Base-by-base conservation (phyloP, 345 rosid genomes). In the Jatropha curcas region DNA sequence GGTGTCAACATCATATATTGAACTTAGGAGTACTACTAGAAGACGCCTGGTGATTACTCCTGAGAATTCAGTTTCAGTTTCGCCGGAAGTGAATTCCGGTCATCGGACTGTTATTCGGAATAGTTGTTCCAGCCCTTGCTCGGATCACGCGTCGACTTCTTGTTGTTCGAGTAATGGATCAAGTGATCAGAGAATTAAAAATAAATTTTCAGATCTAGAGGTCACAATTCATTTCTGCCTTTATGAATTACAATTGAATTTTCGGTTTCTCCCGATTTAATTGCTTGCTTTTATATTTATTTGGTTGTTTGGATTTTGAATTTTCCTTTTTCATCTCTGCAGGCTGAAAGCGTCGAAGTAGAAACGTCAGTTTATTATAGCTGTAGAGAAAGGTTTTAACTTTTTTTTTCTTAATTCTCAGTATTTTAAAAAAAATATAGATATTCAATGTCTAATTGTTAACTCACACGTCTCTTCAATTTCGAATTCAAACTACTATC, bases 101-200 rank as follows among this genome's bases (percentile, higher is more conserved):
- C 30, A 56, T 13, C 65, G 67, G 69, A 33, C 66, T 57, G 73
- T 45, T 25, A 11, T 53, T 46, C 73, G 68, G 43, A 70, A 78
- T 50, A 74, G 57, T n/a, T 66, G 72, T 70, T 60, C 73, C 31
- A 86, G 83, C 65, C 28, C 72, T 76, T 74, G 78, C 70, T 74
- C 76, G 12, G 85, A 66, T 37, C 83, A 73, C 57, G 76, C 62
- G 52, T 76, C 83, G 7, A 80, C 80, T 68, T 88, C 90, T 67
- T 88, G 94, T 75, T 85, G 88, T 56, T 84, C 88, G 9, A 83
- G 86, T 80, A 80, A 82, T 62, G 83, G 87, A 82, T 84, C 87
- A 46, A 78, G 82, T 58, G 84, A 73, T 72, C 71, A 76, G 71
- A 76, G 72, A 53, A 75, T 67, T 34, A 65, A 41, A 41, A 41